These are phyloP conservation scores for Sindora glabra DNA, from an alignment of 306 rosid genomes.

Conservation along the genomic window DNA sequence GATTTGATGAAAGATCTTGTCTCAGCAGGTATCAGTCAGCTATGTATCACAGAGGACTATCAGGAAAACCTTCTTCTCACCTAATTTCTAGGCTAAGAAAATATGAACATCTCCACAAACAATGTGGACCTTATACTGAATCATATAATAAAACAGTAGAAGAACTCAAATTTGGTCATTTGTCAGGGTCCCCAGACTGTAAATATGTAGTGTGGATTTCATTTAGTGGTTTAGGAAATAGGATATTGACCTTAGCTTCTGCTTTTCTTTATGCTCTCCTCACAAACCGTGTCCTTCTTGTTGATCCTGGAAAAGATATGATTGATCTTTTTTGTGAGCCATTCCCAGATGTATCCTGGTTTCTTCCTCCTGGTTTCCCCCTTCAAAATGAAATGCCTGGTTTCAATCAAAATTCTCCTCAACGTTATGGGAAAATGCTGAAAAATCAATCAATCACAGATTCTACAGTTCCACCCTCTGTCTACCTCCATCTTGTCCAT, in stretches of 20 bases:
- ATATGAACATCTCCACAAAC: constrained; percentile 54
- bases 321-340: constrained; percentile 66
- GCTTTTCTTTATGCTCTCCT: constrained; percentile 71
- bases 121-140: constrained; percentile 60
- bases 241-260: constrained; percentile 57
- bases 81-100: constrained; percentile 48
- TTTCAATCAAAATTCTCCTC: constrained; percentile 37
- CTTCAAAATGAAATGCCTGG: constrained; percentile 24
- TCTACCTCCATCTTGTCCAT: constrained; percentile 64
- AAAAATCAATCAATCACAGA: constrained; percentile 24
- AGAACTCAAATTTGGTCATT: constrained; percentile 42
- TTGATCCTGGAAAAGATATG: constrained; percentile 72
- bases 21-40: constrained; percentile 54
- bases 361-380: constrained; percentile 54
- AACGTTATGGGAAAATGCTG: constrained; percentile 57
- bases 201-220: constrained; percentile 66
- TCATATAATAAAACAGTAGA: constrained; percentile 48
- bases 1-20: constrained; percentile 54
- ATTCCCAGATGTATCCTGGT: constrained; percentile 63
- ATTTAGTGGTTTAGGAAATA: constrained; percentile 69
- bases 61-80: constrained; percentile 45
- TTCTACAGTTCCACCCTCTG: constrained; percentile 24
- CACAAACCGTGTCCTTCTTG: constrained; percentile 58
- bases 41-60: constrained; percentile 28
- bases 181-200: constrained; percentile 28